These are phyloP conservation scores for Pseudopithomyces maydicus DNA, from an alignment of 2,329 filamentous ascomycete species.

Conservation along the genomic window DNA sequence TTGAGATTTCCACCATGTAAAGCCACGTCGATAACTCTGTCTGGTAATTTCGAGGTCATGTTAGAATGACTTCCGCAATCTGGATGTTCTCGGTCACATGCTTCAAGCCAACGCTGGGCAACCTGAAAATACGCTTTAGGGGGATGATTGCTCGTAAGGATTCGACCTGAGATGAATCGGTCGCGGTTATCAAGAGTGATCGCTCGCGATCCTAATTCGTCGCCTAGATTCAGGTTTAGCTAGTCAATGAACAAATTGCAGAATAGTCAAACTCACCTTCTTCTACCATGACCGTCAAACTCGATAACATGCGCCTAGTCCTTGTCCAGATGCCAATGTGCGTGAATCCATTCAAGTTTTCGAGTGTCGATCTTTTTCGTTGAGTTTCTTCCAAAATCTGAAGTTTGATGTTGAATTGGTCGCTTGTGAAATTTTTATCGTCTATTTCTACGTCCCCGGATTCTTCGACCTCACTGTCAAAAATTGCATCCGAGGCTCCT, in stretches of 20 bases:
- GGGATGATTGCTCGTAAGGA: neutral
- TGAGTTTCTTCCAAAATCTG: neutral
- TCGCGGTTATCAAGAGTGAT: neutral
- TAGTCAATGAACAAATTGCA: neutral
- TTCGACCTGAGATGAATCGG: neutral
- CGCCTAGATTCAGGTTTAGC: neutral
- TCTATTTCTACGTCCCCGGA: neutral
- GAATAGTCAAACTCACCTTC: constrained; percentile 5
- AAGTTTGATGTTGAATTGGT: neutral
- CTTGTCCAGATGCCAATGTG: neutral
- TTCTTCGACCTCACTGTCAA: neutral
- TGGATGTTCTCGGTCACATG: constrained; percentile 4
- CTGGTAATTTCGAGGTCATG: neutral
- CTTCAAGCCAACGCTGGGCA: constrained; percentile 4
- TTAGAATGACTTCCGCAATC: neutral
- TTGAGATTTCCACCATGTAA: neutral
- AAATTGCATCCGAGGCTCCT: neutral
- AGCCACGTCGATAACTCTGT: constrained; percentile 5
- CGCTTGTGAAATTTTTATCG: neutral
- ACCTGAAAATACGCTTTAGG: constrained; percentile 6
- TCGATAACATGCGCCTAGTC: neutral
- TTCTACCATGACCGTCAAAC: constrained; percentile 2
- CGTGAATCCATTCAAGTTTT: neutral
- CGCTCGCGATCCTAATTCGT: neutral
- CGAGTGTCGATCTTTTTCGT: neutral